Evolutionary conservation across 129 eudicot genomes (phyloP), one percentile per base, ranked within the genome.

Genomic region (Lactuca saligna): DNA sequence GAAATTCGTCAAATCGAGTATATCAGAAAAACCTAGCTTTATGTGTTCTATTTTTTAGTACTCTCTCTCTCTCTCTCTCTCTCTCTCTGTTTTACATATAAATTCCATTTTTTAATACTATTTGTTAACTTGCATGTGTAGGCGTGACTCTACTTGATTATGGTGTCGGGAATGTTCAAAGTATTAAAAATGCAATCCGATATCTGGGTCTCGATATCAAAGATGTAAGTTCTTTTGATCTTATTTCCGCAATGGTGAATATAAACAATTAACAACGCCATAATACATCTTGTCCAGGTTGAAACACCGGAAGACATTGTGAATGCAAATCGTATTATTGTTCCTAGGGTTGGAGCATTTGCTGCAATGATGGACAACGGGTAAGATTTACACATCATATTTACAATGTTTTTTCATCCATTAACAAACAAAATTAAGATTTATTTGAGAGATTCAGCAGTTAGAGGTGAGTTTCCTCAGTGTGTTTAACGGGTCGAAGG

Each of bases 161-260:
- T 44, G 99, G 99, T 17, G 99, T 96, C 35, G 97, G 99, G 0
- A 94, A 94, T 81, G 99, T 94, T 50, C 86, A 93, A 34, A 94
- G 99, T 78, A 80, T 94, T 62, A 77, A 97, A 62, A 94, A 89
- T 80, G 97, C 97, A 4, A 89, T 94, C 67, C 88, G 85, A 17
- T 81, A 72, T 42, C 85, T 93, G 1, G 99, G 99, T 10, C 87
- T 74, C 65, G 78, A 82, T 57, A 89, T 93, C 65, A 85, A 85
- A 78, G 99, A 93, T 61, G 99, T 92, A 80, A 68, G 51, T 50
- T 67, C 29, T 25, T 25, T 29, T 38, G 16, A 6, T 60, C 5
- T 14, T 42, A 1, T 44, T 25, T 25, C 29, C 48, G 15, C 56
- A 54, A 54, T 48, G 14, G n/a, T 7, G 11, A 7, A 48, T 67